phyloP scores from a whole-genome alignment of 176 grass and related monocot genomes.

The Juncus effusus region DNA sequence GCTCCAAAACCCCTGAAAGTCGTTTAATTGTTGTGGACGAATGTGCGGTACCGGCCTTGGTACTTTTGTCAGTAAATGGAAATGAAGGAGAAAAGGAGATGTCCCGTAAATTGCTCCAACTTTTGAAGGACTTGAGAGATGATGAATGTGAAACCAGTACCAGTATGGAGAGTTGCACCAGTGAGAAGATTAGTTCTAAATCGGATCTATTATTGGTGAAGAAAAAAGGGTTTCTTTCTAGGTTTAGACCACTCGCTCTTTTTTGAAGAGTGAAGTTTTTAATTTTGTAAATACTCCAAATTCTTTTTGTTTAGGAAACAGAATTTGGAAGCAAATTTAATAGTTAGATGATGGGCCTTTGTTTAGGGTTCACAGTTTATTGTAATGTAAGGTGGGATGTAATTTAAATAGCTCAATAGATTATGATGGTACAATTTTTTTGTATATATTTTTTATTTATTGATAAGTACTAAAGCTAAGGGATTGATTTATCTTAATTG shows the following conservation, averaged over 20 bases:
- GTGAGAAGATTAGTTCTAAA: conserved; percentile 18
- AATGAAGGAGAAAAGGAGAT: conserved; percentile 30
- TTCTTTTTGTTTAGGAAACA: background rate
- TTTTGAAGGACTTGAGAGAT: conserved; percentile 29
- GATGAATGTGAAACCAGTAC: conserved; percentile 17
- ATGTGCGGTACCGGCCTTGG: conserved; percentile 39
- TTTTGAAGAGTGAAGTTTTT: conserved; percentile 15
- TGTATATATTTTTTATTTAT: too few relatives aligned
- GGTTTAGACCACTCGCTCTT: conserved; percentile 19
- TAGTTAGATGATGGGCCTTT: too few relatives aligned
- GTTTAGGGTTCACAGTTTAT: too few relatives aligned
- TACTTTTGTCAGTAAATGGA: conserved; percentile 44
- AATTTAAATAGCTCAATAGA: too few relatives aligned
- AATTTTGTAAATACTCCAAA: conserved; percentile 17
- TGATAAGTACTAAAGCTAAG: too few relatives aligned
- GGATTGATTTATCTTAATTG: too few relatives aligned
- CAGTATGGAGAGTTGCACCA: conserved; percentile 3
- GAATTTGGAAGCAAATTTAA: too few relatives aligned
- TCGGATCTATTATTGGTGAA: conserved; percentile 12
- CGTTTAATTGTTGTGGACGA: conserved; percentile 34
- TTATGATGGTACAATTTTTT: too few relatives aligned
- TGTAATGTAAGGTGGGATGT: too few relatives aligned
- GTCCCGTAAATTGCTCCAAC: conserved; percentile 31
- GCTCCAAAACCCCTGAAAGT: conserved; percentile 26
- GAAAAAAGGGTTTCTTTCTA: conserved; percentile 22